A percentile compares a stretch with the other conserved stretches of the same genome.
Evolutionary conservation across 2,329 filamentous ascomycete genomes (phyloP).

Genomic region (Cercospora sesami): DNA sequence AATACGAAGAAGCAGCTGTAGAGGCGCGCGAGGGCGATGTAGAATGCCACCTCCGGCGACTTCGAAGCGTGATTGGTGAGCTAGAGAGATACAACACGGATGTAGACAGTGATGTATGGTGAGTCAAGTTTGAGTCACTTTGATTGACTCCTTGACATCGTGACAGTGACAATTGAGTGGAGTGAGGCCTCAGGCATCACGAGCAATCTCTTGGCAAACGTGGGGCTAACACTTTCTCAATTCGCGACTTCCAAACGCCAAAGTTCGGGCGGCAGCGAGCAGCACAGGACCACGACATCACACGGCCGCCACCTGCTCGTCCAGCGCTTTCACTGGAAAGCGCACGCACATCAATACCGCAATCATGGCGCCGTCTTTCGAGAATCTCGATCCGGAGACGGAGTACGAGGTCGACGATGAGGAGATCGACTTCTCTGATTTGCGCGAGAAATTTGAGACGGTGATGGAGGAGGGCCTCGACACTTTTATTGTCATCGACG

Average conservation of each 20-base stretch:
- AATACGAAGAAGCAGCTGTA: conserved; percentile 14
- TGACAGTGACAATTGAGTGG: not conserved
- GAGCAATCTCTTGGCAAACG: not conserved
- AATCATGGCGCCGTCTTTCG: conserved; percentile 91
- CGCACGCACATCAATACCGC: conserved; percentile 20
- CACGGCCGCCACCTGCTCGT: not conserved
- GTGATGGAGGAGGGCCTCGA: conserved; percentile 94
- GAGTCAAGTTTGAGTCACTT: not conserved
- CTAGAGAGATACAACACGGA: not conserved
- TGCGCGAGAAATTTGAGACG: conserved; percentile 92
- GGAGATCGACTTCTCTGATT: conserved; percentile 92
- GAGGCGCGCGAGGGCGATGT: not conserved
- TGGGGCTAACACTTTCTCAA: conserved; percentile 5
- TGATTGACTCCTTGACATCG: not conserved
- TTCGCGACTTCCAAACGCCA: not conserved
- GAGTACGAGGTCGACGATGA: conserved; percentile 90
- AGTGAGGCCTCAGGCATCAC: not conserved
- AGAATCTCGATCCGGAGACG: conserved; percentile 75
- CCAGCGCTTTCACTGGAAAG: conserved; percentile 13
- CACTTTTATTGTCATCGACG: conserved; percentile 93
- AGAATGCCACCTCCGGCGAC: not conserved
- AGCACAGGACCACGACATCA: not conserved
- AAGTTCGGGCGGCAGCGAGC: not conserved
- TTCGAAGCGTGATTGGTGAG: not conserved
- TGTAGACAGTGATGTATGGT: not conserved